Percentiles rank a stretch among this genome's conserved stretches.
Conservation (phyloP, 805 yeast species). For the Saccharomycopsis babjevae region DNA sequence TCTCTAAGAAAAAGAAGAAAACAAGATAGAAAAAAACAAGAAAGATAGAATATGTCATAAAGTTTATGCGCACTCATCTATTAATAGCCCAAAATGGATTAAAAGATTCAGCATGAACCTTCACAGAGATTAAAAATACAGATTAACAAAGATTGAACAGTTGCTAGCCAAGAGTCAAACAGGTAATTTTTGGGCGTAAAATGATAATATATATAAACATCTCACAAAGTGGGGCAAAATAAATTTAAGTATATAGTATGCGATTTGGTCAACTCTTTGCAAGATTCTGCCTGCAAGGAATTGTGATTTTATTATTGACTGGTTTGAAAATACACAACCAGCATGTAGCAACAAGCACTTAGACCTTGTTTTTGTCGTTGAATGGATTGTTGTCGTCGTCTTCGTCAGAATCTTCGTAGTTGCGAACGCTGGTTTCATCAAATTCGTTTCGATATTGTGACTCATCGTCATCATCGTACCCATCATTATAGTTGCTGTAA, state of each 20-base stretch:
- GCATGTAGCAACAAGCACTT: not conserved
- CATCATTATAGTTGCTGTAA: constrained; percentile 5
- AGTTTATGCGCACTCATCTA: not conserved
- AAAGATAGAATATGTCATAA: not conserved
- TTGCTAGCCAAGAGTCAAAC: no score
- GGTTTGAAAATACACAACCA: not conserved
- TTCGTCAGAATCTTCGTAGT: constrained; percentile 11
- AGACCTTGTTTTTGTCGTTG: constrained; percentile 15
- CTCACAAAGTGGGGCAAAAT: no score
- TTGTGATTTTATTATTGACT: no score
- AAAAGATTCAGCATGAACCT: not conserved
- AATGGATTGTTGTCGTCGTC: constrained; percentile 17
- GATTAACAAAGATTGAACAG: no score
- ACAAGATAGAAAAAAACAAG: not conserved
- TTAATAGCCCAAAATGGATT: not conserved
- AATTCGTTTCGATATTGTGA: not conserved
- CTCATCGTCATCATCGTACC: constrained; percentile 5
- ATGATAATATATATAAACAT: not conserved
- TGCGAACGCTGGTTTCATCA: not conserved
- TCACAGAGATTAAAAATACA: no score
- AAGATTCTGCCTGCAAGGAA: no score
- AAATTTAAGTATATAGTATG: no score
- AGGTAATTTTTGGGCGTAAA: no score
- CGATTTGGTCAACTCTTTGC: no score
- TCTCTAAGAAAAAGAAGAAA: no score